A percentile compares a stretch with the other conserved stretches of the same genome.
Conservation (phyloP, 192 early-diverging fungal species). For the Hyaloraphidium curvatum region DNA sequence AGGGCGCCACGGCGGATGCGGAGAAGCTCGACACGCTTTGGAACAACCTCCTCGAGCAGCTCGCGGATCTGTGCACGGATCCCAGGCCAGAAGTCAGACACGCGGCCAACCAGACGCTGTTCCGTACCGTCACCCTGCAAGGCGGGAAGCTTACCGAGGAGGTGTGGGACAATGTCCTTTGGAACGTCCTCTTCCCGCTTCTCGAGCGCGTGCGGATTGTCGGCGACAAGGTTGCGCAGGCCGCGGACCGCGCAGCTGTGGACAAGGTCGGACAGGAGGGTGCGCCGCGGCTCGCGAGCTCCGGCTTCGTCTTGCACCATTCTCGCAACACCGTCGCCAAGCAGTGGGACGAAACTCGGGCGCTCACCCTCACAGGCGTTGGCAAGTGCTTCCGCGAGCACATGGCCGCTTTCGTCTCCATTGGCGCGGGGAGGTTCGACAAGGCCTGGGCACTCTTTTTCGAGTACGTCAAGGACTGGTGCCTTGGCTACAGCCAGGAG, state of each 20-base stretch:
- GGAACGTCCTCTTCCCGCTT: constrained; percentile 71
- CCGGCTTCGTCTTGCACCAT: constrained; percentile 23
- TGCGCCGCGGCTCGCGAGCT: neutral
- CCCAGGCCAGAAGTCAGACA: constrained; percentile 76
- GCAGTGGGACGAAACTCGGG: constrained; percentile 82
- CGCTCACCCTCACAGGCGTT: constrained; percentile 47
- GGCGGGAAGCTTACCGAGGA: constrained; percentile 44
- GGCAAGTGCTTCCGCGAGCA: constrained; percentile 46
- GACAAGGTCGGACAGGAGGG: constrained; percentile 11
- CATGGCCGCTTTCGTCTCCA: constrained; percentile 31
- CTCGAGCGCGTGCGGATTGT: constrained; percentile 41
- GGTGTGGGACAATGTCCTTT: constrained; percentile 69
- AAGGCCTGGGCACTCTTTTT: constrained; percentile 46
- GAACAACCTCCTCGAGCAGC: constrained; percentile 69
- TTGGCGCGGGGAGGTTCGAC: constrained; percentile 37
- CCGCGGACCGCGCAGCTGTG: neutral
- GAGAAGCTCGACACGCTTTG: constrained; percentile 42
- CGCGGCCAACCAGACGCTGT: constrained; percentile 83
- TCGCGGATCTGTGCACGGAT: constrained; percentile 70
- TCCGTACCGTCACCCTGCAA: constrained; percentile 81
- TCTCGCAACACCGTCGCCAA: constrained; percentile 42
- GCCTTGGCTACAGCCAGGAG: constrained; percentile 45
- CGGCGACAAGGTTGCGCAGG: neutral
- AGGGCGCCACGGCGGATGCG: neutral
- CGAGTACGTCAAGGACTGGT: constrained; percentile 49